phyloP scores from a whole-genome alignment of 345 rosid species.

The Populus davidiana region DNA sequence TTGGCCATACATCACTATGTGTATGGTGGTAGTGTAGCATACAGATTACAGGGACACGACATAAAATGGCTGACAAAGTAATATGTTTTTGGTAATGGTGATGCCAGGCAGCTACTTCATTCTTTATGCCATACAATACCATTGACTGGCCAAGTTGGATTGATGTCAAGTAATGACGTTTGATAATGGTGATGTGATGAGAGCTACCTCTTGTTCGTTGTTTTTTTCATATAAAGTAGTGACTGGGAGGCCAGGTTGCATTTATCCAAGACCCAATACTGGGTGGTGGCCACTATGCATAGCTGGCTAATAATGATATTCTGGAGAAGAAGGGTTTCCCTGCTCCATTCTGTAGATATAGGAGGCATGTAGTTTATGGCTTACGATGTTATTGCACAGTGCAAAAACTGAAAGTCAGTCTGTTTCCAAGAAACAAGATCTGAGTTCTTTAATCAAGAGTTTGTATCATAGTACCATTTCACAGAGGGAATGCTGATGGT shows the following conservation, averaged over 20 bases:
- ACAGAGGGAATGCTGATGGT: background rate
- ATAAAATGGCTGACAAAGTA: background rate
- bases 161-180: background rate
- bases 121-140: background rate
- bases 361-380: background rate
- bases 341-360: background rate
- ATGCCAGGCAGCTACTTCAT: background rate
- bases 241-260: conserved; percentile 7
- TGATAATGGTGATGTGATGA: background rate
- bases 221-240: background rate
- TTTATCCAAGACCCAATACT: background rate
- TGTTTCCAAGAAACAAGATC: background rate
- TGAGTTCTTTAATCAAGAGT: background rate
- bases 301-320: conserved; percentile 2
- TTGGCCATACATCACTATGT: background rate
- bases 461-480: background rate
- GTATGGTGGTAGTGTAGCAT: background rate
- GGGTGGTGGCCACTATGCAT: background rate
- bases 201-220: background rate
- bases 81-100: background rate
- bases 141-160: conserved; percentile 5
- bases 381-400: background rate
- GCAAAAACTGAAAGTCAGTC: background rate
- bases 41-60: background rate
- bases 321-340: background rate